A percentile compares a stretch with the other conserved stretches of the same genome.
phyloP scores from a whole-genome alignment of 2,329 filamentous ascomycete genomes.

The Escovopsis sp. region DNA sequence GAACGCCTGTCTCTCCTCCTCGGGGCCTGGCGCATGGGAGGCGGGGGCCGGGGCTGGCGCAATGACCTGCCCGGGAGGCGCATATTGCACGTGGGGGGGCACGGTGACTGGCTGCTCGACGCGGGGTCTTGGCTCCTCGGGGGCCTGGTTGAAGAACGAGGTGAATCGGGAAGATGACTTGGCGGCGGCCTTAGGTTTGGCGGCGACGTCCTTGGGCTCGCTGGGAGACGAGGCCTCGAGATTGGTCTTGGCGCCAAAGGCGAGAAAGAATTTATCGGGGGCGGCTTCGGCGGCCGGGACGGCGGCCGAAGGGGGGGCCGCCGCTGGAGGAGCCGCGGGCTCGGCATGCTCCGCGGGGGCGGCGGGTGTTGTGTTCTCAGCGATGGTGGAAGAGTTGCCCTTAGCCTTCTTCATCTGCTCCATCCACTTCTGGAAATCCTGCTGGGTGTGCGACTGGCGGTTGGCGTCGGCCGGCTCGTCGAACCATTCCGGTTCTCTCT shows the following conservation, averaged over 20 bases:
- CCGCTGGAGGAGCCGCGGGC: conserved; percentile 34
- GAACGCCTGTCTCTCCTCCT: conserved; percentile 74
- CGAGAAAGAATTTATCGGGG: conserved; percentile 64
- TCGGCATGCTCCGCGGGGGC: conserved; percentile 25
- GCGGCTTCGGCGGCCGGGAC: conserved; percentile 49
- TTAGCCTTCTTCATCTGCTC: conserved; percentile 67
- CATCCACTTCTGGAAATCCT: conserved; percentile 92
- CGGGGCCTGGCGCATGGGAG: conserved; percentile 26
- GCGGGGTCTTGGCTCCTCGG: conserved; percentile 36
- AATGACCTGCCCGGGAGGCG: conserved; percentile 6
- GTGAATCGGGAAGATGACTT: conserved; percentile 71
- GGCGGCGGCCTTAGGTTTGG: conserved; percentile 37
- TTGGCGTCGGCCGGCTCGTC: conserved; percentile 58
- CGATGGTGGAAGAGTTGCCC: conserved; percentile 15
- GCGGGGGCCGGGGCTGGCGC: conserved; percentile 1
- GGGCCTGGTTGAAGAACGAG: conserved; percentile 47
- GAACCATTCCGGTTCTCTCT: conserved; percentile 85
- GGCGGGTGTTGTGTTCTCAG: conserved; percentile 10
- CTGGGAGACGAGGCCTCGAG: conserved; percentile 37
- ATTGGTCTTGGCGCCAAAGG: conserved; percentile 26
- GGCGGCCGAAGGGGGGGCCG: conserved; percentile 46
- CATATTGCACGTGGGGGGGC: conserved; percentile 1
- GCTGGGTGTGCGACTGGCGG: conserved; percentile 59
- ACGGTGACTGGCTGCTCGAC: conserved; percentile 29
- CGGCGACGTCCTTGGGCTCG: conserved; percentile 26